A percentile compares a stretch with the other conserved stretches of the same genome.
phyloP scores from a whole-genome alignment of 176 grass and related monocot genomes.

The barley (Hordeum vulgare) region MorexV3_pseudomolecules_assembly NC_058521.1:429252700-429253199 shows the following conservation, averaged over 20 bases:
- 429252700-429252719: neutral
- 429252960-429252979: conserved; percentile 77
- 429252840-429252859: conserved; percentile 78
- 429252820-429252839: conserved; percentile 35
- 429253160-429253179: conserved; percentile 52
- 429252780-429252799: conserved; percentile 55
- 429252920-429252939: conserved; percentile 42
- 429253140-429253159: conserved; percentile 35
- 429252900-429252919: conserved; percentile 51
- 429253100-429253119: conserved; percentile 47
- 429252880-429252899: conserved; percentile 50
- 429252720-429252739: neutral
- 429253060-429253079: conserved; percentile 47
- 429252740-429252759: conserved; percentile 37
- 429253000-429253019: conserved; percentile 29
- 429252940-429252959: conserved; percentile 64
- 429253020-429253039: conserved; percentile 70
- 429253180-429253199: conserved; percentile 52
- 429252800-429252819: conserved; percentile 54
- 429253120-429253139: conserved; percentile 29
- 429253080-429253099: conserved; percentile 45
- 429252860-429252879: conserved; percentile 68
- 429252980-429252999: conserved; percentile 48
- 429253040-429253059: conserved; percentile 23
- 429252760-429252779: conserved; percentile 73